Evolutionary conservation across 768 basidiomycete genomes (phyloP), one percentile per base, ranked within the genome.

Genomic region (Hygrophorus russula): DNA sequence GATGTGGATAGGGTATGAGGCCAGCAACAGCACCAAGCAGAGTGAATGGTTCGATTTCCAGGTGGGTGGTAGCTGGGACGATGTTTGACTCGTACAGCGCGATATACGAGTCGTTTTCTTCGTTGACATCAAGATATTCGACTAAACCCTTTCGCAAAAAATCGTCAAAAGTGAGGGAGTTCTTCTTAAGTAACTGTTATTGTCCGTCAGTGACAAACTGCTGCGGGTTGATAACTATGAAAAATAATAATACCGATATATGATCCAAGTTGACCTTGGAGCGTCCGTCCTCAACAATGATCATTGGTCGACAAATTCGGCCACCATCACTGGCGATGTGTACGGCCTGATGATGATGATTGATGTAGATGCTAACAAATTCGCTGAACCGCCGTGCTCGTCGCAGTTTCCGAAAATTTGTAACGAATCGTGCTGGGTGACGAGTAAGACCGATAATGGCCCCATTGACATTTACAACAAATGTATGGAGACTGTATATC

Each of bases 11-110:
- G 10, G 96, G 96, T 56, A 99, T 99, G 19, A 99, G 76, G 36
- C 96, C 96, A 3, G 96, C 96, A 38, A 99, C 96, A 30, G 92
- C 96, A 11, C 96, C 96, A 10, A 99, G 78, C 47, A 99, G 69
- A 2, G 96, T 98, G 64, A 99, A 99, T 1, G 96, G 96, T 56
- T 99, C 94, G 47, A 99, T 98, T 63, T 98, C 96, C 28, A 98
- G 78, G 64, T 99, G 94, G 0, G 96, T 97, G 9, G 92, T 93
- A 2, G 74, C 63, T 36, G 74, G 66, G 17, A 78, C 76, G 53
- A 98, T 89, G 59, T 91, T 78, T 24, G 75, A 64, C 62, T 99
- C 96, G 63, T 96, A 93, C 36, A 98, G 71, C 1, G 96, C 92
- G 51, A 99, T 94, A 59, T 83, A 83, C 14, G 93, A 82, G 62